Evolutionary conservation across 2,329 filamentous ascomycete genomes (phyloP), one percentile per base, ranked within the genome.

Genomic region (Aspergillus flavus): DNA sequence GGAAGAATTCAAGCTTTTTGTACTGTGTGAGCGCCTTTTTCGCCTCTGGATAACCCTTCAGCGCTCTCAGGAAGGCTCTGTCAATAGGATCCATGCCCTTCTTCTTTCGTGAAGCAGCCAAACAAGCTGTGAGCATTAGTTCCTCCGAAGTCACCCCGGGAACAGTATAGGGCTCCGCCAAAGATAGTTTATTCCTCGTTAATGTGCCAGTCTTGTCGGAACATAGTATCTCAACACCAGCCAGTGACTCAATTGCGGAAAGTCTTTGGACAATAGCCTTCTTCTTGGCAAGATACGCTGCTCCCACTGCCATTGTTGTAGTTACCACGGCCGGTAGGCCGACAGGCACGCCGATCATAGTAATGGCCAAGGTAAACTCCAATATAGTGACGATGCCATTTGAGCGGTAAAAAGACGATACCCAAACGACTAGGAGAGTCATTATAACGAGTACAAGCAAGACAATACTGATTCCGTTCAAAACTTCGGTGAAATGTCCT

Each of bases 81-180:
- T 96, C 93, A 72, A 96, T 96, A 70, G 93, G 91, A 77, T 96
- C 93, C 68, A 96, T 94, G 84, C 92, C 93, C 85, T 96, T 96
- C 87, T 94, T 94, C 87, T 95, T 96, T 83, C 92, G 91, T 70
- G 91, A 94, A 67, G 93, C 92, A 74, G 93, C 93, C 74, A 96
- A 83, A 79, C 93, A 96, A 73, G 93, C 93, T 82, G 92, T 95
- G 69, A 96, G 85, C 92, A 96, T 96, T 67, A 96, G 89, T 73
- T 96, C 92, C 79, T 95, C 91, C 41, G 90, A 86, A 70, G 94
- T 91, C 64, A 96, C 91, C 74, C 93, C 93, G 65, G 86, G 84
- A 66, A 95, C 91, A 45, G 89, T 92, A 84, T 89, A 96, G 62
- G 93, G 93, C 77, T 96, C 93, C 58, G 91, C 85, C 54, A 96